Evolutionary conservation across 495 filamentous ascomycete genomes (phyloP), one percentile per base, ranked within the genome.

Genomic region (Daldinia loculata): DNA sequence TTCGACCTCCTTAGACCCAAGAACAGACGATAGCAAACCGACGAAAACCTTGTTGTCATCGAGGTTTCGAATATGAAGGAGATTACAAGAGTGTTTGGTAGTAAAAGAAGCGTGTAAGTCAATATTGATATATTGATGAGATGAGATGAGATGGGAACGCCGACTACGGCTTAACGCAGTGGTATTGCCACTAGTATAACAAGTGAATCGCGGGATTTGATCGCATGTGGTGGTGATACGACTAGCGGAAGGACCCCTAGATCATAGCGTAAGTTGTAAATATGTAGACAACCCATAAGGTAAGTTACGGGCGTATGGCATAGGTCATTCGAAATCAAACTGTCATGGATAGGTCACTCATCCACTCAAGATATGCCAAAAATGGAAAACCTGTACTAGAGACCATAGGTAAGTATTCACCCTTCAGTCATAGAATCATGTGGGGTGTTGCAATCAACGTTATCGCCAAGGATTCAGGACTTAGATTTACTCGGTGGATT

Each of bases 361-460:
- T 32, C 55, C 24, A 51, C 43, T 17, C 17, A n/a, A 39, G 41
- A 34, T 36, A 53, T 53, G 43, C 27, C 17, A 38, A 58, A 50
- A 57, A 51, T 57, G 30, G 51, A 36, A 32, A 61, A 26, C 19
- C 64, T 27, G 41, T 19, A 38, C n/a, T 32, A 30, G 8, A 36
- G 3, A 26, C 2, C 3, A 27, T 30, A 55, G 12, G 29, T 41
- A 66, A n/a, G 12, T 19, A 43, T 15, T 63, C 29, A 32, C 50
- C 26, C 48, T 55, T 56, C 34, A 48, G 17, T 57, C 30, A 29
- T 30, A 43, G 22, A 22, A 9, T 34, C 39, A 57, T 51, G 61
- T 43, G 61, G 68, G 59, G 58, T 66, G 68, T 66, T 66, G 51
- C 51, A 63, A 22, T 56, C 43, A 57, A 64, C 22, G 63, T 64